These are phyloP conservation scores for Claviceps sp. DNA, from an alignment of 2,329 filamentous ascomycete genomes.

Conservation along the genomic window DNA sequence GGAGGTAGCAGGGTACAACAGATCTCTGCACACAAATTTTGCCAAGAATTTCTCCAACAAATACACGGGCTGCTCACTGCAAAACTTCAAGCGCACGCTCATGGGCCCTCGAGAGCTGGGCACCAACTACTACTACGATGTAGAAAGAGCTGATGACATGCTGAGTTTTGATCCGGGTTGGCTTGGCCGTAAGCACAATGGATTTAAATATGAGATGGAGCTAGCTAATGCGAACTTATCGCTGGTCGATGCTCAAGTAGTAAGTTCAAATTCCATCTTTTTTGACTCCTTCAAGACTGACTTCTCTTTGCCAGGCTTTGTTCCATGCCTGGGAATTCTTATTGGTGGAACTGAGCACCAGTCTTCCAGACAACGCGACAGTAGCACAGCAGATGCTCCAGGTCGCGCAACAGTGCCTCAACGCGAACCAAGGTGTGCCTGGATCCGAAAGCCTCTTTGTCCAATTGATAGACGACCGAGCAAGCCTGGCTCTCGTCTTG, in stretches of 20 bases:
- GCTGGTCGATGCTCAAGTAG: slow-evolving; percentile 81
- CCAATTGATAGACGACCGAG: slow-evolving; percentile 60
- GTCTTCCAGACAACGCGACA: slow-evolving; percentile 35
- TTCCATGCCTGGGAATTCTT: slow-evolving; percentile 85
- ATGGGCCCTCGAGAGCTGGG: slow-evolving; percentile 56
- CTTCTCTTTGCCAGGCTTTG: slow-evolving; percentile 42
- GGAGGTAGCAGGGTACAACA: slow-evolving; percentile 70
- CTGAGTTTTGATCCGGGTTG: slow-evolving; percentile 68
- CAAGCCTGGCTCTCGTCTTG: slow-evolving; percentile 69
- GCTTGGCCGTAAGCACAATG: slow-evolving; percentile 53
- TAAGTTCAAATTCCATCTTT: slow-evolving; percentile 29
- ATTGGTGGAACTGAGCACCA: slow-evolving; percentile 66
- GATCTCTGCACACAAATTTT: slow-evolving; percentile 74
- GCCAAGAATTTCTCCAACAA: slow-evolving; percentile 70
- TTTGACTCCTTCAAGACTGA: not conserved
- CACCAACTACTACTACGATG: slow-evolving; percentile 69
- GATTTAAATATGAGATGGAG: slow-evolving; percentile 71
- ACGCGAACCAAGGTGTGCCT: slow-evolving; percentile 59
- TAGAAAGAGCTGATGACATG: slow-evolving; percentile 61
- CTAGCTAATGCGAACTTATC: slow-evolving; percentile 85
- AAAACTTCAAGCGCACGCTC: slow-evolving; percentile 66
- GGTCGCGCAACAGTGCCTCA: slow-evolving; percentile 64
- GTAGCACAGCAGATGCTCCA: slow-evolving; percentile 59
- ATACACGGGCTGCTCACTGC: slow-evolving; percentile 60
- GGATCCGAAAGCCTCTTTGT: slow-evolving; percentile 73